Conservation (phyloP, 768 basidiomycete species). For the Trametes cinnabarina region DNA sequence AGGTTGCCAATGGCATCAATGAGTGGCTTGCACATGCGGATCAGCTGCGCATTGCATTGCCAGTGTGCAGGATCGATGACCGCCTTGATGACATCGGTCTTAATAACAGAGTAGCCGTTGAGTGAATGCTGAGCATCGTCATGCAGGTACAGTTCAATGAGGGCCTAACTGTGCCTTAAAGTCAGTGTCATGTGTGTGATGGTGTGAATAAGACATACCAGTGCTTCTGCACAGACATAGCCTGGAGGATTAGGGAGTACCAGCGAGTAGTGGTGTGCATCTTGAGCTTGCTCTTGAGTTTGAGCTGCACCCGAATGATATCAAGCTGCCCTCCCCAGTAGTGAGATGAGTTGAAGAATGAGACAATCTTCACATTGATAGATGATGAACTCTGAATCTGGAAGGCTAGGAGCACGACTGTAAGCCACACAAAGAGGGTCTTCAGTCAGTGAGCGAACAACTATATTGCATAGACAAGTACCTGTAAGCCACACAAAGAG, state of each 20-base stretch:
- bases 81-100: neutral
- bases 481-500: too few relatives aligned
- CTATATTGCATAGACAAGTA: too few relatives aligned
- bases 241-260: neutral
- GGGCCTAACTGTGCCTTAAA: neutral
- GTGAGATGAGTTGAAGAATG: neutral
- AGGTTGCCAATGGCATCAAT: neutral
- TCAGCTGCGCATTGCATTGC: neutral
- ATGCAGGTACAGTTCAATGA: neutral
- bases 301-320: neutral
- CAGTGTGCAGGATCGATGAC: neutral
- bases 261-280: neutral
- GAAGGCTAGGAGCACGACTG: too few relatives aligned
- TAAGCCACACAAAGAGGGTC: too few relatives aligned
- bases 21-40: neutral
- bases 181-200: neutral
- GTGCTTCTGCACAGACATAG: neutral
- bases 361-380: neutral
- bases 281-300: neutral
- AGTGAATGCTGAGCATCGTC: neutral
- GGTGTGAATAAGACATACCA: neutral
- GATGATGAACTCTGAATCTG: too few relatives aligned
- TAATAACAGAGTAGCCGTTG: neutral
- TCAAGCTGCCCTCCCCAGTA: neutral
- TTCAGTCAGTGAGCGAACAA: too few relatives aligned